Conservation (phyloP, 257 asterid species). For the Salvia hispanica region DNA sequence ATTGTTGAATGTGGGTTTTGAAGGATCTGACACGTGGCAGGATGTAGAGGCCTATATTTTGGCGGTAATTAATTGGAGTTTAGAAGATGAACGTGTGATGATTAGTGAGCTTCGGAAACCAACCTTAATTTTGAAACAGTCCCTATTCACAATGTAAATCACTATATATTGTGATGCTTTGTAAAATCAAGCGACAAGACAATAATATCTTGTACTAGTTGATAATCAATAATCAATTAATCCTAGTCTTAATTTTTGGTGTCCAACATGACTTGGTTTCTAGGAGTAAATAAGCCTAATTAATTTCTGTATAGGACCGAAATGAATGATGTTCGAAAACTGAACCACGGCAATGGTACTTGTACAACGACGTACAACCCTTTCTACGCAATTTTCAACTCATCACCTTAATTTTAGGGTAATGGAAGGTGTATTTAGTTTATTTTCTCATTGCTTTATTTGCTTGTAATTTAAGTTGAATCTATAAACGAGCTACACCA, state of each 20-base stretch:
- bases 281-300: conserved; percentile 20
- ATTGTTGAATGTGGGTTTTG: conserved; percentile 28
- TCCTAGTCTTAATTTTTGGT: not conserved
- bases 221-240: too few relatives aligned
- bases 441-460: too few relatives aligned
- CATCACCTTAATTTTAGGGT: too few relatives aligned
- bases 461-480: not conserved
- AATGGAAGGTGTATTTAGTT: too few relatives aligned
- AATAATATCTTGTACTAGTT: not conserved
- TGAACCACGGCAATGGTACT: not conserved
- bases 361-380: conserved; percentile 32
- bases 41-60: too few relatives aligned
- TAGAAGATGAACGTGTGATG: conserved; percentile 19
- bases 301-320: conserved; percentile 41
- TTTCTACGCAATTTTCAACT: conserved; percentile 1
- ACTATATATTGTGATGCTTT: not conserved
- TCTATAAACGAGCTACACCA: not conserved
- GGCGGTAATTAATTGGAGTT: conserved; percentile 7
- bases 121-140: not conserved
- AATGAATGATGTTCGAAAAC: conserved; percentile 28
- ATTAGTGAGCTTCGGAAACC: not conserved
- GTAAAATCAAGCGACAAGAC: not conserved
- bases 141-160: too few relatives aligned
- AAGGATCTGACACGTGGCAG: conserved; percentile 36
- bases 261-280: conserved; percentile 14